phyloP scores from a whole-genome alignment of 2,329 filamentous ascomycete species.

The Plectosphaerella sp. region DNA sequence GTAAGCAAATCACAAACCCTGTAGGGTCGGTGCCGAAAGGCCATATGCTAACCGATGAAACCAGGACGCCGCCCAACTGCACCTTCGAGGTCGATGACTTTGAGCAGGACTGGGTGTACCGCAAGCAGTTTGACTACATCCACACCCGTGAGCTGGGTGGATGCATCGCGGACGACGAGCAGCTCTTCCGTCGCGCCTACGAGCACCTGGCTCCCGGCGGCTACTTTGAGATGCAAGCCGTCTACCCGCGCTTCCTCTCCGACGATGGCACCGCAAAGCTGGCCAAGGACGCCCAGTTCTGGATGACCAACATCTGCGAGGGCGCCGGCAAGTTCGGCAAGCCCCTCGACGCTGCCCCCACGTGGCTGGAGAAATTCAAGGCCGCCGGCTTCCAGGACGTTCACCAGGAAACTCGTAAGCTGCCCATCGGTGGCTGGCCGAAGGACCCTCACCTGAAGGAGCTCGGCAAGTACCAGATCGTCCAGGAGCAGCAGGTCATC shows the following conservation, averaged over 20 bases:
- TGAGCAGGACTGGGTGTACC: constrained; percentile 43
- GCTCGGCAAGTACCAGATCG: constrained; percentile 22
- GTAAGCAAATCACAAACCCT: constrained; percentile 33
- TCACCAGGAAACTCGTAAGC: constrained; percentile 17
- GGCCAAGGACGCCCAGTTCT: constrained; percentile 12
- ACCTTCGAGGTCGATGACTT: constrained; percentile 62
- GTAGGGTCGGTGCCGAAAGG: constrained; percentile 1
- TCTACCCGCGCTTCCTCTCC: constrained; percentile 18
- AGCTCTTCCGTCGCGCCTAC: constrained; percentile 12
- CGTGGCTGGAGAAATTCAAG: constrained; percentile 11
- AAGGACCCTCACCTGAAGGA: constrained; percentile 35
- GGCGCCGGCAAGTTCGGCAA: constrained; percentile 9
- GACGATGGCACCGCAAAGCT: constrained; percentile 20
- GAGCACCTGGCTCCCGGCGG: constrained; percentile 36
- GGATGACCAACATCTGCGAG: constrained; percentile 14
- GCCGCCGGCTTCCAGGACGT: constrained; percentile 24
- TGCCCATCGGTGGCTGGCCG: constrained; percentile 36
- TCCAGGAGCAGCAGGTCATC: constrained; percentile 15
- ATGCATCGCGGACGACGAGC: constrained; percentile 44
- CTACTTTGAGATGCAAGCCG: constrained; percentile 38
- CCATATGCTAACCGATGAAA: no score
- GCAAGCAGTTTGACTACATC: constrained; percentile 52
- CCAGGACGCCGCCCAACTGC: constrained; percentile 53
- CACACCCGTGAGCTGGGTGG: constrained; percentile 52
- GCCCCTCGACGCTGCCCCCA: constrained; percentile 14